Conservation (phyloP, 2,329 filamentous ascomycete genomes). For the Drechslera avenae region DNA sequence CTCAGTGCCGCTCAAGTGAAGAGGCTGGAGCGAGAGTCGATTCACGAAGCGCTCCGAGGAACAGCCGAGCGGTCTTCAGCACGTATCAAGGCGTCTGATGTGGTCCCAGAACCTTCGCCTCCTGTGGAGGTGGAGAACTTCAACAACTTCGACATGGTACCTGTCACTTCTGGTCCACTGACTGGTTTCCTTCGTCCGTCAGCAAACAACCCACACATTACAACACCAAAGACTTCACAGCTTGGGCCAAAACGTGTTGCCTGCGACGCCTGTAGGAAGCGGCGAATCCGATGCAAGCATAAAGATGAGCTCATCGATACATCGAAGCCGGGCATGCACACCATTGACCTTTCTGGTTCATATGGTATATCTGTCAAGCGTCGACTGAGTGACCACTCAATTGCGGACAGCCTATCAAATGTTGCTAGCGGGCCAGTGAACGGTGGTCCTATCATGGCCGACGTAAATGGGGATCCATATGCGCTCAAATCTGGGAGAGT, state of each 20-base stretch:
- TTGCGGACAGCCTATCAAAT: slow-evolving; percentile 24
- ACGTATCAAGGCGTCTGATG: slow-evolving; percentile 41
- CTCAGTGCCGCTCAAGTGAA: slow-evolving; percentile 61
- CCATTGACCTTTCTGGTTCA: slow-evolving; percentile 40
- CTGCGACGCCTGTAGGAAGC: slow-evolving; percentile 66
- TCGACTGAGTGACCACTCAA: slow-evolving; percentile 39
- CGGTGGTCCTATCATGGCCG: slow-evolving; percentile 41
- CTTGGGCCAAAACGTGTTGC: slow-evolving; percentile 65
- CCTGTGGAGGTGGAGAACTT: slow-evolving; percentile 18
- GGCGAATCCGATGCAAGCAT: slow-evolving; percentile 67
- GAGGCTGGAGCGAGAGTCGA: slow-evolving; percentile 60
- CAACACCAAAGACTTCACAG: slow-evolving; percentile 62
- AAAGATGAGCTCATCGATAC: slow-evolving; percentile 58
- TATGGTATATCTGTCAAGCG: slow-evolving; percentile 43
- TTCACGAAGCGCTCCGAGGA: slow-evolving; percentile 51
- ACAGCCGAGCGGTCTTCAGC: slow-evolving; percentile 50
- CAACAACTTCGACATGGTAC: slow-evolving; percentile 17
- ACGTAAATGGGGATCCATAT: slow-evolving; percentile 45
- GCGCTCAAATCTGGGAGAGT: slow-evolving; percentile 63
- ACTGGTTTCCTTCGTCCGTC: slow-evolving; percentile 47
- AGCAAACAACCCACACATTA: slow-evolving; percentile 48
- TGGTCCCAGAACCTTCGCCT: slow-evolving; percentile 21
- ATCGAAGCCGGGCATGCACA: slow-evolving; percentile 38
- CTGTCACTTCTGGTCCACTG: slow-evolving; percentile 28
- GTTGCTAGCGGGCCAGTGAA: slow-evolving; percentile 30